Base-by-base conservation (phyloP, 2,329 filamentous ascomycete genomes). In the Fusarium gaditjirri region DNA sequence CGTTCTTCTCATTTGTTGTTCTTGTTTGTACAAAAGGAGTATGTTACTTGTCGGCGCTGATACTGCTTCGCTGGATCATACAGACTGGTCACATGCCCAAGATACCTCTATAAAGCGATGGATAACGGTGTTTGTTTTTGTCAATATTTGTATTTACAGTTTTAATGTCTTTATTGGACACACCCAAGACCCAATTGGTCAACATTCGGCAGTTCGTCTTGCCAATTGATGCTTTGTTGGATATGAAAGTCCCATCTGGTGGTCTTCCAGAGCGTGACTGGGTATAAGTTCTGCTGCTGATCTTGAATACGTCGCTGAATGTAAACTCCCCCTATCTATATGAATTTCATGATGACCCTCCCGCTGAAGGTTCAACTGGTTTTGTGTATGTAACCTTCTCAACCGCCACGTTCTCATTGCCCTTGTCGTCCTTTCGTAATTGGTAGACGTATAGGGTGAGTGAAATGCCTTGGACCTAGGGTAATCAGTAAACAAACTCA, bases 391-490 rank as follows among this genome's bases (percentile, higher is more conserved):
- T 94, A 70, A 95, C 92, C 85, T 95, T 95, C 81, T 95, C 93
- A 44, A 95, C 93, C 21, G 91, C 92, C 49, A 95, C 93, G 66
- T 91, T 94, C 81, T 95, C 93, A 39, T 89, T 89, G 21, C 93
- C 93, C 74, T 93, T 91, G 62, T 89, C 90, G 76, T 94, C 92
- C 79, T 92, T 94, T 80, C 91, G 89, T 78, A 95, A 82, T 81
- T 95, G 93, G 80, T 98, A 98, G 58, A 98, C 95, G 81, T 98
- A 98, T 54, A 98, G 87, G 66, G 97, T 97, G 74, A 98, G 88
- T 21, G 97, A 97, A 80, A 98, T 97, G 36, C 95, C 95, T 89
- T 98, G 95, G 39, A 97, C 94, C 94, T 97, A 76, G 75, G 42
- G 56, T 50, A 61, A 64, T 80, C 47, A 80, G 77, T 53, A 76